Conservation (phyloP, 768 basidiomycete species). For the Pholiota microspora region DNA sequence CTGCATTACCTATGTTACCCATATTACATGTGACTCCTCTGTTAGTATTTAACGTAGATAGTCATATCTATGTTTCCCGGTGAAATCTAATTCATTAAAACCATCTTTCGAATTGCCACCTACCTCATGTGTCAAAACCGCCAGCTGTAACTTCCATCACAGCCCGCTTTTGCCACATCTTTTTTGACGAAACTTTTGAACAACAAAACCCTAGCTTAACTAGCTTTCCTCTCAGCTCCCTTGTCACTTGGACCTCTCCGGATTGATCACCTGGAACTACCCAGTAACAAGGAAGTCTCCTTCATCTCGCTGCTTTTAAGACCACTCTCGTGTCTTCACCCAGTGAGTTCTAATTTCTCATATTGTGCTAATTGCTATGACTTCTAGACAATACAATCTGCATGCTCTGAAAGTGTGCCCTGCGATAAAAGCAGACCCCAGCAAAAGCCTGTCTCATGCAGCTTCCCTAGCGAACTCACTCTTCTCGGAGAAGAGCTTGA, state of each 20-base stretch:
- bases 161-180: constrained; percentile 7
- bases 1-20: too few relatives aligned
- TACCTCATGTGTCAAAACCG: constrained; percentile 5
- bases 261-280: constrained; percentile 9
- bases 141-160: background rate
- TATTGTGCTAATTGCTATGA: background rate
- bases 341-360: too few relatives aligned
- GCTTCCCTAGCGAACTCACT: background rate
- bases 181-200: background rate
- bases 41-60: too few relatives aligned
- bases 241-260: background rate
- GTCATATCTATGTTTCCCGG: too few relatives aligned
- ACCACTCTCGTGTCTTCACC: background rate
- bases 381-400: background rate
- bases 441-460: too few relatives aligned
- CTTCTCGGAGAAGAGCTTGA: background rate
- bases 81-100: background rate
- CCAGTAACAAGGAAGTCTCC: background rate
- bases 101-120: background rate
- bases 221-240: background rate
- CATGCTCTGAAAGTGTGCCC: background rate
- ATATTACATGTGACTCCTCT: too few relatives aligned
- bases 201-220: background rate
- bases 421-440: background rate
- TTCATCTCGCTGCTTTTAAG: background rate